Base-by-base conservation (phyloP, 768 basidiomycete genomes). In the Clitopilus hobsonii region DNA sequence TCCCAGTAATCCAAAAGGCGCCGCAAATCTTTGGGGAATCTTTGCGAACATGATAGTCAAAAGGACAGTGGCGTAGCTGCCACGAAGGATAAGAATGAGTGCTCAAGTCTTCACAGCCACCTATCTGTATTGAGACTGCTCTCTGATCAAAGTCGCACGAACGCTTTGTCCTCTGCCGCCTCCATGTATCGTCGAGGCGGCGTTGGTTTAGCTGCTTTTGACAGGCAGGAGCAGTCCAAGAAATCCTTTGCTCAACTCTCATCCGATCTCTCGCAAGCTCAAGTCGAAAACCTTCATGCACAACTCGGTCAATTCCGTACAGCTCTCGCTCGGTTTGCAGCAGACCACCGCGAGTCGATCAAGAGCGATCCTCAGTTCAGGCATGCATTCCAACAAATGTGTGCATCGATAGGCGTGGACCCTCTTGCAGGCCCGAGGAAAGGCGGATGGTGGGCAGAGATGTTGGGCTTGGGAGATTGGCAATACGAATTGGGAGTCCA, bases 361-460 rank as follows among this genome's bases (percentile, higher is more conserved):
- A 82, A 84, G 55, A 76, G 77, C 51, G 89, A 96, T 60, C 93
- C 96, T 1, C 78, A 81, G 2, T 95, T 99, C 68, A 81, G 97
- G 3, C 89, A 88, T 76, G 88, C 85, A 18, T 98, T 98, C 71
- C 91, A 94, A 60, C 88, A 91, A 56, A 97, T 99, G 93, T 99
- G 97, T 67, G 82, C 89, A 1, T 86, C 88, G 14, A 91, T 99
- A 54, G 94, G 94, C 27, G 93, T 99, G 22, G 97, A 98, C 67
- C 95, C 96, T 1, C 82, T 98, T 20, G 88, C 91, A 1, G 93
- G 92, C 0, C 89, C 91, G 0, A 74, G 88, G 38, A 85, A 85
- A 63, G 91, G 90, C 30, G 92, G 93, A 1, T 91, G 91, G 84
- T 97, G 94, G 92, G 86, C 88, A 2, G 94, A 95, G 66, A 74